Percentiles rank a stretch among this genome's conserved stretches.
Conservation (phyloP, 352 stramenopile species). For the Phytophthora pluvialis region DNA sequence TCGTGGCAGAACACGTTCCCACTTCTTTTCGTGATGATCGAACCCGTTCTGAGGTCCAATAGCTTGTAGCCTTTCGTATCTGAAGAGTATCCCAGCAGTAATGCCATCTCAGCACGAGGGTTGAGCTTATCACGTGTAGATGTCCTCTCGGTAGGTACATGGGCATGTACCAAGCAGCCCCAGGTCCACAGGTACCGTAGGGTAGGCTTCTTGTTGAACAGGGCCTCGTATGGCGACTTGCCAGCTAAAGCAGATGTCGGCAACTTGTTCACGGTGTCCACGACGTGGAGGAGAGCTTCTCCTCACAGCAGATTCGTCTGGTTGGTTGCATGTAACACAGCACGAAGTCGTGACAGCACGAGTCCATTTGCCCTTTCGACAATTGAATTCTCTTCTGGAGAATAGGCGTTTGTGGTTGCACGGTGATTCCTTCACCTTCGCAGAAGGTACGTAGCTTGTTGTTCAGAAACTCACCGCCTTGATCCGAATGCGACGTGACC, state of each 20-base stretch:
- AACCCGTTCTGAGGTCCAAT: too few relatives aligned
- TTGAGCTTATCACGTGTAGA: constrained; percentile 15
- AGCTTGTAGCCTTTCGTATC: too few relatives aligned
- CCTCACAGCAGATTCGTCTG: constrained; percentile 26
- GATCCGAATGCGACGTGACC: constrained; percentile 15
- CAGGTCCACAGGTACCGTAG: constrained; percentile 17
- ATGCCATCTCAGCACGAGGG: constrained; percentile 7
- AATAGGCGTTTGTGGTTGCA: constrained; percentile 26
- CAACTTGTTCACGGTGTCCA: constrained; percentile 21
- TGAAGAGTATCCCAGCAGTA: too few relatives aligned
- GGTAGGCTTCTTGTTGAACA: constrained; percentile 10
- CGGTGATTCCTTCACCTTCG: constrained; percentile 4
- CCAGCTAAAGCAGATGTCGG: constrained; percentile 2
- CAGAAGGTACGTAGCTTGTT: constrained; percentile 7
- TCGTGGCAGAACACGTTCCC: constrained; percentile 19
- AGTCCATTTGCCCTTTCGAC: constrained; percentile 13
- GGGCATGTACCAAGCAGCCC: constrained; percentile 24
- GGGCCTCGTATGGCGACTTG: constrained; percentile 15
- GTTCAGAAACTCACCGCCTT: constrained; percentile 28
- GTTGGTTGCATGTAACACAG: constrained; percentile 16
- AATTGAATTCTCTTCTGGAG: constrained; percentile 27
- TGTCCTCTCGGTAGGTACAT: constrained; percentile 7
- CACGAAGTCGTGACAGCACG: constrained; percentile 13
- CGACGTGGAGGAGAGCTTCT: constrained; percentile 13
- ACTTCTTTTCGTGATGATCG: constrained; percentile 9